phyloP scores from a whole-genome alignment of 1,284 basidiomycete genomes.

The Trichosporon asahii region DNA sequence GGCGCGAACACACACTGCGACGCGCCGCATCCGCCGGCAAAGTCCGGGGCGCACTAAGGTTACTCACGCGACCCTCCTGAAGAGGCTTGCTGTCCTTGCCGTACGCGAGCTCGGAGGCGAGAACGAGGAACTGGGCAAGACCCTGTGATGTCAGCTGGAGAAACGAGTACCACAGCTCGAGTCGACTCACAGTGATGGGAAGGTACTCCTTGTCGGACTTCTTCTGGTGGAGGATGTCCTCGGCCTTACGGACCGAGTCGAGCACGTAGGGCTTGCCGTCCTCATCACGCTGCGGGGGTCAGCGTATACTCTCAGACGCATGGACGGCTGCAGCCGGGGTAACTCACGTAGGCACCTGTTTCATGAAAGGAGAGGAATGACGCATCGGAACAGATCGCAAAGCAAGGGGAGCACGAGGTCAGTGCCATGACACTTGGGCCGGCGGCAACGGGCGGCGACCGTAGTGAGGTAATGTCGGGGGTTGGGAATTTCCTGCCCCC shows the following conservation, averaged over 20 bases:
- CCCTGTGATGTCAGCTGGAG: constrained; percentile 50
- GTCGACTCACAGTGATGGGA: constrained; percentile 67
- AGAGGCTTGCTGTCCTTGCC: constrained; percentile 75
- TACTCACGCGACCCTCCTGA: constrained; percentile 68
- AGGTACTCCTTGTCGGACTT: constrained; percentile 96
- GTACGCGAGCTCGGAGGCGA: constrained; percentile 88
- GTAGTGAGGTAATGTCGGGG: background rate
- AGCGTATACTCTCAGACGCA: background rate
- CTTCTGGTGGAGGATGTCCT: constrained; percentile 59
- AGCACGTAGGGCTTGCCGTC: constrained; percentile 95
- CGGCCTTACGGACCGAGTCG: constrained; percentile 77
- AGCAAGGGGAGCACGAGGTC: background rate
- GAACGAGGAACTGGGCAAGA: constrained; percentile 79
- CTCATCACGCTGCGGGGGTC: constrained; percentile 71
- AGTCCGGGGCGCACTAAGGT: background rate
- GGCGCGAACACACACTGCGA: background rate
- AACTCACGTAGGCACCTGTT: constrained; percentile 20
- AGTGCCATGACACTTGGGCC: constrained; percentile 5
- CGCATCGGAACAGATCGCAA: constrained; percentile 3
- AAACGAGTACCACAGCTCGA: too few relatives aligned
- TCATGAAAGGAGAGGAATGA: background rate
- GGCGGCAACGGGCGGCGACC: constrained; percentile 13
- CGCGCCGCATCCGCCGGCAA: background rate
- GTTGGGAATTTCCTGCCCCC: background rate
- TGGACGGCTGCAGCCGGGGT: background rate